Evolutionary conservation across 257 asterid species (phyloP).

Genomic region (Cynanchum wilfordii): DNA sequence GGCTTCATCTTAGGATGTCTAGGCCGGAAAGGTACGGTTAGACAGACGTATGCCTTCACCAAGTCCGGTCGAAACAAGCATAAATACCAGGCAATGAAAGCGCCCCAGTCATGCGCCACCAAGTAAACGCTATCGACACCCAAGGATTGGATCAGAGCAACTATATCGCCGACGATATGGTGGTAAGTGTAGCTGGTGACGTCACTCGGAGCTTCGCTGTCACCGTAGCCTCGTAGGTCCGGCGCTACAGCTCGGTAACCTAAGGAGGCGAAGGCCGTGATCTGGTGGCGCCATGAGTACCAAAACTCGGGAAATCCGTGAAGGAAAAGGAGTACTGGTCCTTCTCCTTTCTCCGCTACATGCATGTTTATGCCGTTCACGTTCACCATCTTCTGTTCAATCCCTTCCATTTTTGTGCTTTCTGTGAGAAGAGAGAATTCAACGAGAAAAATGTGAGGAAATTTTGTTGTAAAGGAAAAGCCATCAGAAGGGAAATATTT

Average conservation of each 20-base stretch:
- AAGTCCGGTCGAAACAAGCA: slow-evolving; percentile 78
- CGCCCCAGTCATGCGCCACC: slow-evolving; percentile 98
- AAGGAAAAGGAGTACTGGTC: slow-evolving; percentile 65
- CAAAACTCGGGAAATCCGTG: slow-evolving; percentile 92
- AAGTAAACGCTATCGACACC: slow-evolving; percentile 42
- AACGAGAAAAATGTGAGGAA: neutral
- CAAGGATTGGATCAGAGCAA: slow-evolving; percentile 52
- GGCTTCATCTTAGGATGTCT: slow-evolving; percentile 69
- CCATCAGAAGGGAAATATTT: neutral
- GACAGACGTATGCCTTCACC: slow-evolving; percentile 55
- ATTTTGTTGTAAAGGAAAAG: too few species aligned
- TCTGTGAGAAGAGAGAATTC: neutral
- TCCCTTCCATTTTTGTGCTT: slow-evolving; percentile 37
- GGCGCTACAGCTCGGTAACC: slow-evolving; percentile 92
- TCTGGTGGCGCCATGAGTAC: slow-evolving; percentile 97
- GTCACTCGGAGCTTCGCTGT: slow-evolving; percentile 51
- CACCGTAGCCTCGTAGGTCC: slow-evolving; percentile 86
- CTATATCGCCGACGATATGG: slow-evolving; percentile 72
- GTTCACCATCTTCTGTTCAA: slow-evolving; percentile 43
- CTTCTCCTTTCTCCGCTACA: slow-evolving; percentile 68
- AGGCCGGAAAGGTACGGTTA: slow-evolving; percentile 73
- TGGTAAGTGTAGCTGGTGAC: slow-evolving; percentile 44
- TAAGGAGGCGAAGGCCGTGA: slow-evolving; percentile 42
- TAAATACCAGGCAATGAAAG: slow-evolving; percentile 69
- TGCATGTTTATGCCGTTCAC: slow-evolving; percentile 85